Percentiles rank a stretch among this genome's conserved stretches.
Evolutionary conservation across 495 filamentous ascomycete genomes (phyloP).

Genomic region (Penicillium angulare): DNA sequence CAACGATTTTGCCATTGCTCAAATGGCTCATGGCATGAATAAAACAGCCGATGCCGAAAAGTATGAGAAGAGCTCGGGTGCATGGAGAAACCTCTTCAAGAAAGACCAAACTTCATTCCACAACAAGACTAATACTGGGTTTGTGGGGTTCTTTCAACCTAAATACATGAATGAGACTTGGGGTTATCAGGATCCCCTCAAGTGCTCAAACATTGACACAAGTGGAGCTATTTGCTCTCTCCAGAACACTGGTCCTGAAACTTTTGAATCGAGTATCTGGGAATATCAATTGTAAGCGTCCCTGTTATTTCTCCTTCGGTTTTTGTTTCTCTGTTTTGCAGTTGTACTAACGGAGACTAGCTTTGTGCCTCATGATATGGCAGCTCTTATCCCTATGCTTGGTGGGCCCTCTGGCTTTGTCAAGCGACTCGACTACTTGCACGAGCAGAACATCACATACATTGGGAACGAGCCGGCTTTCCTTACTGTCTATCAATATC

Average conservation of each 20-base stretch:
- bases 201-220: slow-evolving; percentile 43
- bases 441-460: slow-evolving; percentile 53
- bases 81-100: slow-evolving; percentile 73
- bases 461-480: slow-evolving; percentile 73
- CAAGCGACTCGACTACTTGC: slow-evolving; percentile 63
- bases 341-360: slow-evolving; percentile 19
- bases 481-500: slow-evolving; percentile 68
- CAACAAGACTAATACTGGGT: slow-evolving; percentile 41
- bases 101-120: slow-evolving; percentile 47
- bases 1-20: slow-evolving; percentile 66
- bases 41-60: slow-evolving; percentile 53
- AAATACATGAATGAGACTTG: slow-evolving; percentile 58
- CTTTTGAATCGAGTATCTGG: slow-evolving; percentile 70
- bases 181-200: slow-evolving; percentile 56
- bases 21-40: slow-evolving; percentile 54
- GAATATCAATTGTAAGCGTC: slow-evolving; percentile 63
- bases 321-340: not conserved
- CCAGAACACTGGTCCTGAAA: slow-evolving; percentile 48
- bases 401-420: slow-evolving; percentile 60
- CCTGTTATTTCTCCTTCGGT: too few relatives aligned
- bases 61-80: slow-evolving; percentile 59
- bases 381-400: slow-evolving; percentile 54
- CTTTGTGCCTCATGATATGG: slow-evolving; percentile 72
- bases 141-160: slow-evolving; percentile 68
- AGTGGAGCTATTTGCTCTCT: slow-evolving; percentile 62